Evolutionary conservation across 2,329 filamentous ascomycete genomes (phyloP).

Genomic region (Trichoderma aggressivum): DNA sequence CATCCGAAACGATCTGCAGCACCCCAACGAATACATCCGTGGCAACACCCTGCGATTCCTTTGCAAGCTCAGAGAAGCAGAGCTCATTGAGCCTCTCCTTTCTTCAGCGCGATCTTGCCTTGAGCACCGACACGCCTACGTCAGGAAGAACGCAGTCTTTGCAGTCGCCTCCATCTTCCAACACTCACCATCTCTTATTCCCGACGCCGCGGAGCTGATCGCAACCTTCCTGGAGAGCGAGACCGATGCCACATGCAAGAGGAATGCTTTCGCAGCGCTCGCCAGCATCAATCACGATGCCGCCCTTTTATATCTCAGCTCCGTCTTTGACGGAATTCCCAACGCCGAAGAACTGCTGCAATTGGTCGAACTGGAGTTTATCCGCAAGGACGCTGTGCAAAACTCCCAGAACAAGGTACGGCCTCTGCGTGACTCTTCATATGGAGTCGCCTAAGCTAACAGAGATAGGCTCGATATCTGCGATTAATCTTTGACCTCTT

Average conservation of each 20-base stretch:
- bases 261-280: conserved; percentile 92
- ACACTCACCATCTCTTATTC: conserved; percentile 87
- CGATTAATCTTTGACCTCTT: conserved; percentile 94
- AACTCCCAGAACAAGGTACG: conserved; percentile 89
- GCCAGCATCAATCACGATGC: conserved; percentile 90
- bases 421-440: conserved; percentile 21
- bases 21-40: conserved; percentile 96
- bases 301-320: conserved; percentile 81
- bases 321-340: conserved; percentile 87
- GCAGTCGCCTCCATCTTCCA: conserved; percentile 89
- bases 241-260: conserved; percentile 92
- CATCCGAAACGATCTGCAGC: conserved; percentile 94
- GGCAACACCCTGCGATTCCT: conserved; percentile 98
- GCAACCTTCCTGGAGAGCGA: conserved; percentile 85
- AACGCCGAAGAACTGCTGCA: conserved; percentile 94
- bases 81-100: conserved; percentile 92
- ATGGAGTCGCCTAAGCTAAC: conserved; percentile 23
- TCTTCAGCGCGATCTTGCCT: conserved; percentile 89
- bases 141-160: conserved; percentile 96
- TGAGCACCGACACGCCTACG: conserved; percentile 94
- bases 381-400: conserved; percentile 92
- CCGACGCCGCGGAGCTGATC: conserved; percentile 90
- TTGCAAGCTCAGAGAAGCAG: conserved; percentile 90
- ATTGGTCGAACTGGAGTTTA: conserved; percentile 92
- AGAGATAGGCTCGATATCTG: conserved; percentile 72